These are phyloP conservation scores for Globisporangium yorkense DNA, from an alignment of 352 stramenopile species.

Conservation along the genomic window DNA sequence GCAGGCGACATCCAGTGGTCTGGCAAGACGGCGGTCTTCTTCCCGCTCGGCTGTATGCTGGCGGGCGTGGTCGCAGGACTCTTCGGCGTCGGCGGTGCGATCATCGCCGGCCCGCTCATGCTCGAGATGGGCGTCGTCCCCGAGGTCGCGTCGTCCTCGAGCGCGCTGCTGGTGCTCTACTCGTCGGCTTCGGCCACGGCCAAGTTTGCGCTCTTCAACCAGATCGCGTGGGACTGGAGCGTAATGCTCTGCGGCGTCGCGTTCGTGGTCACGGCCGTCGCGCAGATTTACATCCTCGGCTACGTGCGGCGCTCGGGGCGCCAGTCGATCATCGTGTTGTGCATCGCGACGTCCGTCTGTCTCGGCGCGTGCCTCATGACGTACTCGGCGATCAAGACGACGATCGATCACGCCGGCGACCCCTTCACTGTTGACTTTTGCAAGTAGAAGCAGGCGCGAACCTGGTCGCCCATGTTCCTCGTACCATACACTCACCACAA, in stretches of 20 bases:
- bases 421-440: conserved; percentile 29
- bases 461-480: not conserved
- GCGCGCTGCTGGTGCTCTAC: conserved; percentile 48
- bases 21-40: conserved; percentile 26
- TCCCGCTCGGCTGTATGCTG: conserved; percentile 27
- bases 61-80: conserved; percentile 38
- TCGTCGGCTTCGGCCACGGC: conserved; percentile 32
- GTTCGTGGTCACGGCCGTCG: conserved; percentile 40
- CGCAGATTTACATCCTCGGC: conserved; percentile 42
- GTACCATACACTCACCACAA: not conserved
- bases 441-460: conserved; percentile 14
- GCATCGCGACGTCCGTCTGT: conserved; percentile 34
- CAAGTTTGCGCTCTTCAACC: conserved; percentile 50
- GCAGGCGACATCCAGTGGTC: conserved; percentile 42
- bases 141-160: conserved; percentile 42
- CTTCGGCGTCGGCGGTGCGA: conserved; percentile 44
- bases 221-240: conserved; percentile 44
- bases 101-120: conserved; percentile 55
- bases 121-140: conserved; percentile 52
- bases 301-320: conserved; percentile 43
- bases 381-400: conserved; percentile 41
- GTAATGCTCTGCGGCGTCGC: conserved; percentile 28
- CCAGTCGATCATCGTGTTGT: conserved; percentile 51
- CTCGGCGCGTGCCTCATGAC: conserved; percentile 42
- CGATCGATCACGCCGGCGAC: conserved; percentile 32